These are phyloP conservation scores for Colletotrichum noveboracense DNA, from an alignment of 2,329 filamentous ascomycete genomes.

Conservation along the genomic window DNA sequence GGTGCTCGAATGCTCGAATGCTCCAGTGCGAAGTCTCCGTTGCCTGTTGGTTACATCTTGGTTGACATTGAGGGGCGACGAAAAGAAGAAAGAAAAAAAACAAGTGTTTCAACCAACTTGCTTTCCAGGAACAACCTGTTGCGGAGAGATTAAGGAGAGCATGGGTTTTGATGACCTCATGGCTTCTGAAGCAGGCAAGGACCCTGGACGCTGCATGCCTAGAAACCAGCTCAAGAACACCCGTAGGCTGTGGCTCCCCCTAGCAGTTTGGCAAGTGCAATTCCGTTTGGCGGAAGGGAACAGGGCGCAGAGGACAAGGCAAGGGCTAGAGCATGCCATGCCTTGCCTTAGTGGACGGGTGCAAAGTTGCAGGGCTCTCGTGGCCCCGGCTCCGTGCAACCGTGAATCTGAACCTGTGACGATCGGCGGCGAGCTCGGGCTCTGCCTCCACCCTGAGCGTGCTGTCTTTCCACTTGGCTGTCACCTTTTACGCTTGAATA, in stretches of 20 bases:
- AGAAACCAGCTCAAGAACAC: not conserved
- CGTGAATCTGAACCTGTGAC: constrained; percentile 13
- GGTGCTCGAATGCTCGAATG: not conserved
- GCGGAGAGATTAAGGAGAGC: constrained; percentile 17
- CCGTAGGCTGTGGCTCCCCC: not conserved
- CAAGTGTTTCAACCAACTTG: not conserved
- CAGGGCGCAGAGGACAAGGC: not conserved
- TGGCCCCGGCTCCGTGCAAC: constrained; percentile 10
- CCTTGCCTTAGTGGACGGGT: not conserved
- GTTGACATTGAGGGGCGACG: not conserved
- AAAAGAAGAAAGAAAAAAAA: not conserved
- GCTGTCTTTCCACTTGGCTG: not conserved
- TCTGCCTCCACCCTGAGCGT: not conserved
- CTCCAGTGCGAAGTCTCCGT: not conserved
- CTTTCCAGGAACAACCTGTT: constrained; percentile 8
- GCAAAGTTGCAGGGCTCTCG: constrained; percentile 1
- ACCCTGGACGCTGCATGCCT: not conserved
- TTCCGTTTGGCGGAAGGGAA: not conserved
- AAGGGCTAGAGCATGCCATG: not conserved
- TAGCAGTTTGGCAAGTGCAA: not conserved
- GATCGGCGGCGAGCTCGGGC: constrained; percentile 14
- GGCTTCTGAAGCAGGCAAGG: constrained; percentile 2
- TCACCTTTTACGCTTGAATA: not conserved
- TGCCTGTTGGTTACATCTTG: not conserved
- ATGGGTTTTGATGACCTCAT: constrained; percentile 19